phyloP scores from a whole-genome alignment of 1,139 yeast genomes.

The Diutina catenulata region DNA sequence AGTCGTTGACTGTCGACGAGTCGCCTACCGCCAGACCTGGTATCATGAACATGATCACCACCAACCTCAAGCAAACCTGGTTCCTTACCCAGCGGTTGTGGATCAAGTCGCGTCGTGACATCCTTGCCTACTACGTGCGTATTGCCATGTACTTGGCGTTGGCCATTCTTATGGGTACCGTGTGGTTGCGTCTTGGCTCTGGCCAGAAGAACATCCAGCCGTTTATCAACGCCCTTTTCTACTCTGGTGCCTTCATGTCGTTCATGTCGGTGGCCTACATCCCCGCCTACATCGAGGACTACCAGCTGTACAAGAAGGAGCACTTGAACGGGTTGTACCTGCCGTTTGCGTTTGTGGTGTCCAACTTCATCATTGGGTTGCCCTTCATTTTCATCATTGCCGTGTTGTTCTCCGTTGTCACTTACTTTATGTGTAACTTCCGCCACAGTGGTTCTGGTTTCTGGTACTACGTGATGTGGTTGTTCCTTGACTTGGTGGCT shows the following conservation, averaged over 20 bases:
- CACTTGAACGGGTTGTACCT: slow-evolving; percentile 26
- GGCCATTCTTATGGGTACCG: slow-evolving; percentile 31
- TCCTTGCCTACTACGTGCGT: slow-evolving; percentile 25
- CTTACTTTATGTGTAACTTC: slow-evolving; percentile 24
- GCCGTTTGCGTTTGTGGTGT: slow-evolving; percentile 20
- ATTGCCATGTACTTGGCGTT: slow-evolving; percentile 26
- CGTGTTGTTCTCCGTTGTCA: slow-evolving; percentile 19
- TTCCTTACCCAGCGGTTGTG: slow-evolving; percentile 14
- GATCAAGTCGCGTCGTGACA: slow-evolving; percentile 21
- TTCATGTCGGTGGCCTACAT: slow-evolving; percentile 33
- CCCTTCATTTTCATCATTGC: slow-evolving; percentile 26
- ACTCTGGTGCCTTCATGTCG: slow-evolving; percentile 32
- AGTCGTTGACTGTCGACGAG: neutral
- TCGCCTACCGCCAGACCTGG: neutral
- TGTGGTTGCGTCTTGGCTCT: slow-evolving; percentile 22
- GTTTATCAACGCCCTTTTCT: slow-evolving; percentile 27
- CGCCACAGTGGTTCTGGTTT: slow-evolving; percentile 18
- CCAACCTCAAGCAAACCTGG: slow-evolving; percentile 7
- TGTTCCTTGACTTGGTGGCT: slow-evolving; percentile 25
- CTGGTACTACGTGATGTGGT: slow-evolving; percentile 23
- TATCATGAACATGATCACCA: neutral
- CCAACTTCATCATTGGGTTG: slow-evolving; percentile 24
- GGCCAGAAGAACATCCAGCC: slow-evolving; percentile 23
- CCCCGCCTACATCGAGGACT: slow-evolving; percentile 28
- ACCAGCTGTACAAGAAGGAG: slow-evolving; percentile 18